A percentile compares a stretch with the other conserved stretches of the same genome.
Evolutionary conservation across 306 rosid genomes (phyloP).

Genomic region (Rosa lucieae): DNA sequence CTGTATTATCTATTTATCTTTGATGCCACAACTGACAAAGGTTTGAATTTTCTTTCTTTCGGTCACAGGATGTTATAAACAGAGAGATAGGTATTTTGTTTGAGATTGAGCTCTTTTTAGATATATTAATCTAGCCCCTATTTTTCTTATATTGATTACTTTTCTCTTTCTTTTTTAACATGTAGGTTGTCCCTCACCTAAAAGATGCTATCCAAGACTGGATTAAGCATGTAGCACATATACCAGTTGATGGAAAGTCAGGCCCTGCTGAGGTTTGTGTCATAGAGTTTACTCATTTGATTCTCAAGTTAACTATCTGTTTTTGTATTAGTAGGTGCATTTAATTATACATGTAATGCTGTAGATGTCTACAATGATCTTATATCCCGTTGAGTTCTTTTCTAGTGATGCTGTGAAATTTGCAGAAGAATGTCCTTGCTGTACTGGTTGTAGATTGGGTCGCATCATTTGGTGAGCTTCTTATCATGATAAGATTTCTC

Average conservation of each 20-base stretch:
- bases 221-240: slow-evolving; percentile 47
- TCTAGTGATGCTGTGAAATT: too few species aligned
- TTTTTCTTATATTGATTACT: background rate
- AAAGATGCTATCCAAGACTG: slow-evolving; percentile 57
- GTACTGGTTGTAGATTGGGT: too few species aligned
- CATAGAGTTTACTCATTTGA: slow-evolving; percentile 27
- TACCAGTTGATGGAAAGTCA: slow-evolving; percentile 45
- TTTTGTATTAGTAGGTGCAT: too few species aligned
- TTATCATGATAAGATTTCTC: too few species aligned
- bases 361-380: too few species aligned
- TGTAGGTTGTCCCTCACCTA: slow-evolving; percentile 56
- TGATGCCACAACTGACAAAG: slow-evolving; percentile 8
- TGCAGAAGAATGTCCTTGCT: too few species aligned
- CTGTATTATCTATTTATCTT: background rate
- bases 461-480: too few species aligned
- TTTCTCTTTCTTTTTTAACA: background rate
- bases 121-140: background rate
- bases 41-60: background rate
- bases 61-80: slow-evolving; percentile 41
- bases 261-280: slow-evolving; percentile 58
- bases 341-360: too few species aligned
- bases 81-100: slow-evolving; percentile 48
- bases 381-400: too few species aligned
- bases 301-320: too few species aligned
- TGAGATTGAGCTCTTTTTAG: background rate